A percentile compares a stretch with the other conserved stretches of the same genome.
Conservation (phyloP, 1,139 yeast species). For the Blastobotrys niveus region DNA sequence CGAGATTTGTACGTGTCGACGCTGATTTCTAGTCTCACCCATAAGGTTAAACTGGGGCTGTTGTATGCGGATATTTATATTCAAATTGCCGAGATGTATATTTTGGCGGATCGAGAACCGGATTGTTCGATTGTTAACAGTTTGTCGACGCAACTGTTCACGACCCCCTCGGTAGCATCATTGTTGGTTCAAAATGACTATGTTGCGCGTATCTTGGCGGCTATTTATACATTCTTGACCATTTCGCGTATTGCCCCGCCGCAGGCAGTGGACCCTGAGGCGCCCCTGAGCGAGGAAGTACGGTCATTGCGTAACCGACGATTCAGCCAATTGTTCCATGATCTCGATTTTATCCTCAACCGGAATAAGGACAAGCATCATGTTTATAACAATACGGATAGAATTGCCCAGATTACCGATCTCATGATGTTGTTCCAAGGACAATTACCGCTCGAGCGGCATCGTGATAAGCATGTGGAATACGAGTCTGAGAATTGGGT, state of each 20-base stretch:
- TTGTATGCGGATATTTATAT: slow-evolving; percentile 85
- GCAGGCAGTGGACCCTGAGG: slow-evolving; percentile 38
- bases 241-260: slow-evolving; percentile 50
- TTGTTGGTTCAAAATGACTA: slow-evolving; percentile 66
- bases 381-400: slow-evolving; percentile 30
- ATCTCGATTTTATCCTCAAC: slow-evolving; percentile 69
- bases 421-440: slow-evolving; percentile 73
- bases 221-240: slow-evolving; percentile 61
- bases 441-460: slow-evolving; percentile 67
- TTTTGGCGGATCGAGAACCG: slow-evolving; percentile 71
- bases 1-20: slow-evolving; percentile 68
- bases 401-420: slow-evolving; percentile 51
- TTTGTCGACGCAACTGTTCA: slow-evolving; percentile 79
- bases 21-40: slow-evolving; percentile 58
- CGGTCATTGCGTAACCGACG: slow-evolving; percentile 59
- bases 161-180: slow-evolving; percentile 76
- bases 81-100: slow-evolving; percentile 65
- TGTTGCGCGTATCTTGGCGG: slow-evolving; percentile 58
- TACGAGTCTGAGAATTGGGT: slow-evolving; percentile 87
- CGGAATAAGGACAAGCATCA: slow-evolving; percentile 53
- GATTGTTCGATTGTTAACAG: slow-evolving; percentile 71
- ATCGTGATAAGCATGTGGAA: slow-evolving; percentile 78
- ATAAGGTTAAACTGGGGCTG: slow-evolving; percentile 57
- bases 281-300: slow-evolving; percentile 33
- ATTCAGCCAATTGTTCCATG: slow-evolving; percentile 82